These are phyloP conservation scores for Galeopsis tetrahit DNA, from an alignment of 257 asterid species.

Conservation along the genomic window DNA sequence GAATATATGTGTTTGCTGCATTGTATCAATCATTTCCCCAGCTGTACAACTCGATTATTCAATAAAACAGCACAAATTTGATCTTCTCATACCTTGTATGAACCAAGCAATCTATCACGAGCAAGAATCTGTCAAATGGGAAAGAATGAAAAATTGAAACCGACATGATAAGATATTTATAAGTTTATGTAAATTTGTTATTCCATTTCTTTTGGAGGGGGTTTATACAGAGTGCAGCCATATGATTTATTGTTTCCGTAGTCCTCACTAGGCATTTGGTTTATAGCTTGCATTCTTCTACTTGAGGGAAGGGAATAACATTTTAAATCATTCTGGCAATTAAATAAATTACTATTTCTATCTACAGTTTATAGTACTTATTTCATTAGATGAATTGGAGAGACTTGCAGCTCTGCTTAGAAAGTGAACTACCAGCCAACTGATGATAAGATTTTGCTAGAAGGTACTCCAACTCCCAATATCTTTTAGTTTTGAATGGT, in stretches of 20 bases:
- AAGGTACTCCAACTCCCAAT: conserved; percentile 24
- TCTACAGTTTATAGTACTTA: conserved; percentile 22
- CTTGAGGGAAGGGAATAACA: conserved; percentile 4
- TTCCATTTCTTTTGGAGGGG: conserved; percentile 6
- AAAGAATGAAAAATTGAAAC: not conserved
- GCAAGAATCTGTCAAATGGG: conserved; percentile 71
- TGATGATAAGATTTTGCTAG: conserved; percentile 7
- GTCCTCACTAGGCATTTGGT: not conserved
- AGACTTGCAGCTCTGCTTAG: conserved; percentile 26
- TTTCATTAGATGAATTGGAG: conserved; percentile 19
- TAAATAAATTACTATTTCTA: not conserved
- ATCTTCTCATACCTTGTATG: conserved; percentile 66
- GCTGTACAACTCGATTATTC: not conserved
- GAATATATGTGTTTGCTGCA: not conserved
- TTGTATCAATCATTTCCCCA: conserved; percentile 1
- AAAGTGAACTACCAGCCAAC: not conserved
- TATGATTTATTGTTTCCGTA: conserved; percentile 11
- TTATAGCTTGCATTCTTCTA: conserved; percentile 17
- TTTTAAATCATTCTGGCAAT: conserved; percentile 13
- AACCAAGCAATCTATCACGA: conserved; percentile 84
- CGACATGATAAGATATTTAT: not conserved
- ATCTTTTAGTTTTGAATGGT: conserved; percentile 17
- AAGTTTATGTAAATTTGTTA: not conserved
- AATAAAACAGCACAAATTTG: conserved; percentile 15
- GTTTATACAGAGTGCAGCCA: conserved; percentile 9